phyloP scores from a whole-genome alignment of 768 basidiomycete genomes.

The Paxillus rubicundulus region DNA sequence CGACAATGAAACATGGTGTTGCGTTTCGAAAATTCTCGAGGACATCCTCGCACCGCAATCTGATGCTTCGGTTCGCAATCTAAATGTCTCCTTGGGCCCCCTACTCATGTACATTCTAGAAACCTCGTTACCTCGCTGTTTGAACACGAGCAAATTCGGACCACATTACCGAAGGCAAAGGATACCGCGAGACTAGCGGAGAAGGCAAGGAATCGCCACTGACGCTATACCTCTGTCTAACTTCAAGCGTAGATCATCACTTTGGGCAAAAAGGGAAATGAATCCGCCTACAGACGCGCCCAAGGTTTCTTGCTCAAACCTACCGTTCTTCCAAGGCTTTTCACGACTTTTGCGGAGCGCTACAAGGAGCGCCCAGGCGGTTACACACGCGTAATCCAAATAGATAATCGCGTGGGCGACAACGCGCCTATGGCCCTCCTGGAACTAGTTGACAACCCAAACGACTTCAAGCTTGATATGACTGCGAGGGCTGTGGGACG shows the following conservation, averaged over 20 bases:
- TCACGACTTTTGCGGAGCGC: slow-evolving; percentile 72
- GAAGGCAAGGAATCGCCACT: slow-evolving; percentile 51
- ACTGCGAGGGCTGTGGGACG: slow-evolving; percentile 85
- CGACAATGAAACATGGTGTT: slow-evolving; percentile 87
- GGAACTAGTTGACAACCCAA: slow-evolving; percentile 92
- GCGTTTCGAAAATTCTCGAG: slow-evolving; percentile 91
- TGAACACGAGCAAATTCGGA: slow-evolving; percentile 93
- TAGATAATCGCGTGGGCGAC: slow-evolving; percentile 87
- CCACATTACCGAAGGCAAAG: slow-evolving; percentile 92
- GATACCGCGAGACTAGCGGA: slow-evolving; percentile 90
- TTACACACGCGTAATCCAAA: slow-evolving; percentile 92
- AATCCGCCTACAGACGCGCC: slow-evolving; percentile 67
- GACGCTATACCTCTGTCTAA: slow-evolving; percentile 3
- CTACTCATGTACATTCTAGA: slow-evolving; percentile 39
- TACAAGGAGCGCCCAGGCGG: slow-evolving; percentile 85
- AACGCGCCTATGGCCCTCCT: slow-evolving; percentile 91
- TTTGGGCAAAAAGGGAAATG: slow-evolving; percentile 81
- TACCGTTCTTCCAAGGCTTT: slow-evolving; percentile 75
- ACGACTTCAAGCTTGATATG: slow-evolving; percentile 85
- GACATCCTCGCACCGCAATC: slow-evolving; percentile 86
- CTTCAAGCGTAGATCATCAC: slow-evolving; percentile 69
- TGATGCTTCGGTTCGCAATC: slow-evolving; percentile 78
- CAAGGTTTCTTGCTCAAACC: slow-evolving; percentile 77
- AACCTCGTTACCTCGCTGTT: slow-evolving; percentile 94
- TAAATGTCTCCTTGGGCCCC: neutral